Conservation (phyloP, 495 filamentous ascomycete genomes). For the Antarctomyces pellizariae region DNA sequence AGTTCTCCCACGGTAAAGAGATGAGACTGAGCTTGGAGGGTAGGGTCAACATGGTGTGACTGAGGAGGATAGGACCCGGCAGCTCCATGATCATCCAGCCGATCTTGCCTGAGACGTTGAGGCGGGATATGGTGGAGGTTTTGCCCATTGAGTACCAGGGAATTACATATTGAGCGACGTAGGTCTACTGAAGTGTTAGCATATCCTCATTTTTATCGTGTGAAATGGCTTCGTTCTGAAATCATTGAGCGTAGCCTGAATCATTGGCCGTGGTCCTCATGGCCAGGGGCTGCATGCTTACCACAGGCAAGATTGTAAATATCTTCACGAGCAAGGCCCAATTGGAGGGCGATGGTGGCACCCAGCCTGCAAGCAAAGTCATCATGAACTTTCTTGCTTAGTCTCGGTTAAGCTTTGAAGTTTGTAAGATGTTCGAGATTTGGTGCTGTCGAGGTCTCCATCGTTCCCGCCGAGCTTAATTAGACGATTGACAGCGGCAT, state of each 20-base stretch:
- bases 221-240: not conserved
- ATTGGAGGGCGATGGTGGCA: conserved; percentile 9
- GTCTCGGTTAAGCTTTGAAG: too few species aligned
- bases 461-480: too few species aligned
- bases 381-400: too few species aligned
- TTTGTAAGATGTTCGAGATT: too few species aligned
- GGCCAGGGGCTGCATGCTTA: conserved; percentile 2
- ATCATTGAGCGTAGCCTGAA: too few species aligned
- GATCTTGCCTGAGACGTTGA: conserved; percentile 76
- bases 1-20: conserved; percentile 42
- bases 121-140: conserved; percentile 42
- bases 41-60: conserved; percentile 51
- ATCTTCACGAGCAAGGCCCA: conserved; percentile 7
- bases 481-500: too few species aligned
- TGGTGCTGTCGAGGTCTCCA: too few species aligned
- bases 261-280: not conserved
- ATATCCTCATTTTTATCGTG: too few species aligned
- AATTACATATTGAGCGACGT: conserved; percentile 30
- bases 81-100: conserved; percentile 79
- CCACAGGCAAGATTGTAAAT: conserved; percentile 11
- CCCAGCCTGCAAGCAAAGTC: conserved; percentile 4
- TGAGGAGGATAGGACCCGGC: conserved; percentile 46
- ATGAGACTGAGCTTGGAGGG: conserved; percentile 25
- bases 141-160: conserved; percentile 62
- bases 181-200: conserved; percentile 1